Conservation (phyloP, 2,329 filamentous ascomycete genomes). For the Penicillium crustosum region DNA sequence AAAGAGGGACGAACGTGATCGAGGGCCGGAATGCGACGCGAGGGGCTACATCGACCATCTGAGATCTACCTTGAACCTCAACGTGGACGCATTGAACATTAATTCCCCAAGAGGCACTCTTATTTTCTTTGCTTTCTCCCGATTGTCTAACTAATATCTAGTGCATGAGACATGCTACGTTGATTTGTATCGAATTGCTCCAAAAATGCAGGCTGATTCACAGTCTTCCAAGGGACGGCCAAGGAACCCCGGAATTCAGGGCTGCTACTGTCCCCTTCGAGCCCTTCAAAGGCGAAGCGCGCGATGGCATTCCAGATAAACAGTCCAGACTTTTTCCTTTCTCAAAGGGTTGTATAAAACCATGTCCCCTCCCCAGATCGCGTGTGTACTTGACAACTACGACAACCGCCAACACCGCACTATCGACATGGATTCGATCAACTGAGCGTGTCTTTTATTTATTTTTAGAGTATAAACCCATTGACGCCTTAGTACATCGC, state of each 20-base stretch:
- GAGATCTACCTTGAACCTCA: neutral
- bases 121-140: rapidly evolving
- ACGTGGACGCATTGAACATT: neutral
- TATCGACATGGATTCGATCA: slow-evolving; percentile 1
- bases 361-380: slow-evolving; percentile 1
- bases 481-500: neutral
- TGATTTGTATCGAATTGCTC: neutral
- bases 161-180: neutral
- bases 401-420: neutral
- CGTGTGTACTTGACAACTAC: neutral
- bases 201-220: neutral
- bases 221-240: neutral
- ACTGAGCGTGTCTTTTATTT: neutral
- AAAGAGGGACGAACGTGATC: neutral
- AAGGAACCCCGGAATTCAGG: slow-evolving; percentile 13
- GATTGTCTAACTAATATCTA: neutral
- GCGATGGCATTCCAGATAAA: slow-evolving; percentile 6
- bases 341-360: slow-evolving; percentile 4
- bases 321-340: neutral
- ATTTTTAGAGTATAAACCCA: neutral
- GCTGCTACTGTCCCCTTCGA: slow-evolving; percentile 9
- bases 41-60: neutral
- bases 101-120: neutral
- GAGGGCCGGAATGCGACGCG: slow-evolving; percentile 8
- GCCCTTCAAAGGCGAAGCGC: neutral